Percentiles rank a stretch among this genome's conserved stretches.
phyloP scores from a whole-genome alignment of 2,329 filamentous ascomycete genomes.

The Alternaria sp. region DNA sequence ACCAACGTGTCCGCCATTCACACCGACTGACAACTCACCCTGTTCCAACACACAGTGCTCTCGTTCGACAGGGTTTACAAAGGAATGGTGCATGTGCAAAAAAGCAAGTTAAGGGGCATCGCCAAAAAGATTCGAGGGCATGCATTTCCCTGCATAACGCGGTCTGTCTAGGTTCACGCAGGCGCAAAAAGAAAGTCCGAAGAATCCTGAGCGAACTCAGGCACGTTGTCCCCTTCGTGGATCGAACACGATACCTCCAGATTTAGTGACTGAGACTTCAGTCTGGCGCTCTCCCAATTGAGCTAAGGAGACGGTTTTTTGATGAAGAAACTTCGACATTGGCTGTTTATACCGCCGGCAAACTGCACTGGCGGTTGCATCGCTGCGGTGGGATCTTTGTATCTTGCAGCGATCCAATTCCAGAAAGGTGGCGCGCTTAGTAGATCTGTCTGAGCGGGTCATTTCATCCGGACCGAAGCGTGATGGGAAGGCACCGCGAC shows the following conservation, averaged over 20 bases:
- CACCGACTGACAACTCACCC: not conserved
- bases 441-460: not conserved
- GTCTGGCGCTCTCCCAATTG: constrained; percentile 43
- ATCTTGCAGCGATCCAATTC: not conserved
- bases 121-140: not conserved
- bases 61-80: not conserved
- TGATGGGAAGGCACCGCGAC: not conserved
- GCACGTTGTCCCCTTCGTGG: constrained; percentile 38
- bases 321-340: not conserved
- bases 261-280: constrained; percentile 41
- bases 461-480: not conserved
- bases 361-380: fast-evolving
- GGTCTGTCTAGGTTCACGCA: too few relatives aligned
- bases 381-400: not conserved
- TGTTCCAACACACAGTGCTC: not conserved
- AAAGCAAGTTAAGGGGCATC: not conserved
- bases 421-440: not conserved
- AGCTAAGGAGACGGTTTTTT: constrained; percentile 34
- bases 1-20: not conserved
- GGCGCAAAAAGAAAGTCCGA: constrained; percentile 19
- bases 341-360: not conserved
- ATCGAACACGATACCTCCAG: constrained; percentile 42
- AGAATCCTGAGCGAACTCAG: constrained; percentile 13
- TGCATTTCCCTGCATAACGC: not conserved
- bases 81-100: not conserved